Evolutionary conservation across 352 stramenopile genomes (phyloP), one percentile per base, ranked within the genome.

Genomic region (Phytophthora quininea): DNA sequence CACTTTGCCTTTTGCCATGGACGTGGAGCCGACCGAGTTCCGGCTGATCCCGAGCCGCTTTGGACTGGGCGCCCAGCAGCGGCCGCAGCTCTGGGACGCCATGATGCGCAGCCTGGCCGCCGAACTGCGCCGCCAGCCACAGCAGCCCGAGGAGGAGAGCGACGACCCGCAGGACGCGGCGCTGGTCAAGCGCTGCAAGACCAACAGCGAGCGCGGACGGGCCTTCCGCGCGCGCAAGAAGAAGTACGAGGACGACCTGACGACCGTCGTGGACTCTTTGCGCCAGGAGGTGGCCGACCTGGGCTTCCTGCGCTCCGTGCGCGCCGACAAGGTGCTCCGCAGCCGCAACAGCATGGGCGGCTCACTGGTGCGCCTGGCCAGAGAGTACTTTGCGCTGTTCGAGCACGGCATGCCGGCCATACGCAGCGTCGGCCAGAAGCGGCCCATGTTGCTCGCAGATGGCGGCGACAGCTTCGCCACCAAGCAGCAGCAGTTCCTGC

Each of bases 131-230:
- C 19, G 7, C 6, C 45, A 43, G 12, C 43, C 15, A n/a, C 15
- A 49, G 43, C 48, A 67, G 29, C 31, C 19, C 9, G 38, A 55
- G 33, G 50, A 71, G n/a, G 62, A 67, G 40, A 43, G 53, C 0
- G 37, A 64, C 3, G 38, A 40, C 1, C 15, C 35, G 32, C 19
- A 29, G 14, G 42, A 54, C 15, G 24, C 42, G 19, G 11, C 33
- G 3, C 7, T 58, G n/a, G 58, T 51, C 24, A 73, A 76, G 42
- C 63, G 53, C 42, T 77, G 57, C 64, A 91, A 86, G 60, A 84
- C 66, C n/a, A 91, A 91, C 69, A 90, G 80, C 54, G 83, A 90
- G 54, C 83, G 83, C 31, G 80, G 79, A 24, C 82, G 79, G 40
- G 76, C 66, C 46, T 91, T 90, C 58, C 83, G 83, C 35, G 79